phyloP scores from a whole-genome alignment of 78 protist genomes.

The Mastigamoeba balamuthi region DNA sequence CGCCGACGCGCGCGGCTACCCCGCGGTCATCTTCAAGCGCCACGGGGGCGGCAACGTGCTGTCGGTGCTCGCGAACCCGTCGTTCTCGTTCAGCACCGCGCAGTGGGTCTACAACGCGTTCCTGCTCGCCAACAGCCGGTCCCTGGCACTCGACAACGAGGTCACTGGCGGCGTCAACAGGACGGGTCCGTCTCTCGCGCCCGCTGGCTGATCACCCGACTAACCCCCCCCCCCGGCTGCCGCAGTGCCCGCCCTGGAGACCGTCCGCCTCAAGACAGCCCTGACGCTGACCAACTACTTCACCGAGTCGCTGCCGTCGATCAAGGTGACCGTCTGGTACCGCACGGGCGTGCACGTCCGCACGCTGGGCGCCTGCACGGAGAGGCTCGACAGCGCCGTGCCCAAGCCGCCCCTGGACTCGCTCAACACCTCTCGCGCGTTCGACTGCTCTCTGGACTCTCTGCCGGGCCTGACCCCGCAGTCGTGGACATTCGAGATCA shows the following conservation, averaged over 20 bases:
- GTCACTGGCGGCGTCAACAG: too few species aligned
- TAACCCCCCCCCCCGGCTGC: too few species aligned
- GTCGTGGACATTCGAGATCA: neutral
- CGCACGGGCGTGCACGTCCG: too few species aligned
- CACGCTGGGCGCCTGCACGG: too few species aligned
- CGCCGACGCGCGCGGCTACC: neutral
- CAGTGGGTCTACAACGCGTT: neutral
- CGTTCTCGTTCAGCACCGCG: neutral
- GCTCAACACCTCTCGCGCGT: neutral
- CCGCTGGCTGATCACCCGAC: too few species aligned
- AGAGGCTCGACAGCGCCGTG: too few species aligned
- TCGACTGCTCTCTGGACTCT: neutral
- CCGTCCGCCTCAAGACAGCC: neutral
- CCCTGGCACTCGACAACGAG: neutral
- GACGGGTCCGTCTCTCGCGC: too few species aligned
- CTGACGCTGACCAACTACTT: neutral
- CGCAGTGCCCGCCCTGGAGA: neutral
- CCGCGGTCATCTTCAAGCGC: neutral
- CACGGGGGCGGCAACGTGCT: neutral
- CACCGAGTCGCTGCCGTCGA: neutral
- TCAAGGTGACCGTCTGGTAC: neutral
- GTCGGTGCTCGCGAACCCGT: neutral
- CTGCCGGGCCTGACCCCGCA: neutral
- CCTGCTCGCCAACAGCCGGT: neutral
- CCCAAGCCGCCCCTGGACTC: neutral